Conservation (phyloP, 176 grass and related monocot species). For the Eragrostis nindensis region DNA sequence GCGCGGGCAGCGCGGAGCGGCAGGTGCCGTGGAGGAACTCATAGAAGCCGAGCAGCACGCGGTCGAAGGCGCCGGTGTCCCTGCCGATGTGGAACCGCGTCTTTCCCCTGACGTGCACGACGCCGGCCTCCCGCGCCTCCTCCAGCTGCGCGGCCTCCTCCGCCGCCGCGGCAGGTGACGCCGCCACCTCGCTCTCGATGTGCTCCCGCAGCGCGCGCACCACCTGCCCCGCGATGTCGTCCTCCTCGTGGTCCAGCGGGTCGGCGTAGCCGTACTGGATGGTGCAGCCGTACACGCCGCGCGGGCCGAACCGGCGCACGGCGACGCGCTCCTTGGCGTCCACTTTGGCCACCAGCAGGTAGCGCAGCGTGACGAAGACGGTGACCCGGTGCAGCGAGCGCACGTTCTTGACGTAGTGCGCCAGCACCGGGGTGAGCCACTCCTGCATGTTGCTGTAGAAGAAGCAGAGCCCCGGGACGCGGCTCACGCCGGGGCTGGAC, state of each 20-base stretch:
- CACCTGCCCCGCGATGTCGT: slow-evolving; percentile 54
- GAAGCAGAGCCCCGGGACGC: slow-evolving; percentile 74
- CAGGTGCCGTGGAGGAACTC: slow-evolving; percentile 79
- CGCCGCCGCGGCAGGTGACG: no score
- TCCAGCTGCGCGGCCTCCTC: slow-evolving; percentile 56
- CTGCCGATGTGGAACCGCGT: slow-evolving; percentile 73
- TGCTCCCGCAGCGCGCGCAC: not conserved
- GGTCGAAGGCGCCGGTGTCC: slow-evolving; percentile 54
- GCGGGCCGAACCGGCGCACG: slow-evolving; percentile 47
- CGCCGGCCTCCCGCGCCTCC: slow-evolving; percentile 41
- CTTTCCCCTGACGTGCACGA: slow-evolving; percentile 71
- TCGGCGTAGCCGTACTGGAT: slow-evolving; percentile 72
- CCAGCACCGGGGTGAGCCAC: slow-evolving; percentile 61
- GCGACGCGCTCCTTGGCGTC: slow-evolving; percentile 29
- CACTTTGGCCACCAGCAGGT: slow-evolving; percentile 70
- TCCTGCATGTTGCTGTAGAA: slow-evolving; percentile 86
- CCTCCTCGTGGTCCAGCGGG: slow-evolving; percentile 34
- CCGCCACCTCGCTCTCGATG: not conserved
- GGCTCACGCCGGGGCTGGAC: slow-evolving; percentile 55
- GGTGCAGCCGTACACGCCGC: slow-evolving; percentile 65
- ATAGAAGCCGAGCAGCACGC: slow-evolving; percentile 66
- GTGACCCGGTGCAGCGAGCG: slow-evolving; percentile 63
- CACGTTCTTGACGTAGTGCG: slow-evolving; percentile 78
- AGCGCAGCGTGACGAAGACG: slow-evolving; percentile 61
- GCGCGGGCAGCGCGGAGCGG: slow-evolving; percentile 58